Conservation (phyloP, 345 rosid genomes). For the Tarenaya hassleriana region DNA sequence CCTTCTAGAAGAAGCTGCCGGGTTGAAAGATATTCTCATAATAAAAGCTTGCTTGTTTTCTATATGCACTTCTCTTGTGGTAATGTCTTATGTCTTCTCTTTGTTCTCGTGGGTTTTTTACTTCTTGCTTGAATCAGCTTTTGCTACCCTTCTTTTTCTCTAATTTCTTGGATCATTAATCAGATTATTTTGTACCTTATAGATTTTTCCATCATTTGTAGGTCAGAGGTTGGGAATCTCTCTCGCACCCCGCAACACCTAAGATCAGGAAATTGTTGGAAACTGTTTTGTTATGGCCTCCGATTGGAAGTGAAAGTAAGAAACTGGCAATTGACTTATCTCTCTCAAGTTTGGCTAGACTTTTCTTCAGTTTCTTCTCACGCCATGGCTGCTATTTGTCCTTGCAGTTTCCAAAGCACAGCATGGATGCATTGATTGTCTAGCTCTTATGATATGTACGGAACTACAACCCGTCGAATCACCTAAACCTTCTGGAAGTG, state of each 20-base stretch:
- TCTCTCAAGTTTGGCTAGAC: conserved; percentile 12
- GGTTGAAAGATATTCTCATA: conserved; percentile 41
- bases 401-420: conserved; percentile 77
- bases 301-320: conserved; percentile 70
- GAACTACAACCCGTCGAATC: conserved; percentile 52
- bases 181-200: conserved; percentile 19
- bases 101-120: no score
- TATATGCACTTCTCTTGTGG: conserved; percentile 75
- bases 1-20: conserved; percentile 43
- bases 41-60: conserved; percentile 82
- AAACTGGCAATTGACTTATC: conserved; percentile 13
- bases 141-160: conserved; percentile 4
- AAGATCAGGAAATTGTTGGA: conserved; percentile 49
- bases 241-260: conserved; percentile 39
- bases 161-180: conserved; percentile 15
- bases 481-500: conserved; percentile 25
- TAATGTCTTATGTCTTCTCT: conserved; percentile 22
- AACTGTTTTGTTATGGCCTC: conserved; percentile 64
- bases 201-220: conserved; percentile 23
- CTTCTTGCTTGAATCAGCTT: no score
- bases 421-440: conserved; percentile 91
- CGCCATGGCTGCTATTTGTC: conserved; percentile 11
- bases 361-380: conserved; percentile 2
- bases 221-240: conserved; percentile 60
- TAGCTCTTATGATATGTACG: conserved; percentile 71